Evolutionary conservation across 768 basidiomycete genomes (phyloP).

Genomic region (Lyophyllum semitale): DNA sequence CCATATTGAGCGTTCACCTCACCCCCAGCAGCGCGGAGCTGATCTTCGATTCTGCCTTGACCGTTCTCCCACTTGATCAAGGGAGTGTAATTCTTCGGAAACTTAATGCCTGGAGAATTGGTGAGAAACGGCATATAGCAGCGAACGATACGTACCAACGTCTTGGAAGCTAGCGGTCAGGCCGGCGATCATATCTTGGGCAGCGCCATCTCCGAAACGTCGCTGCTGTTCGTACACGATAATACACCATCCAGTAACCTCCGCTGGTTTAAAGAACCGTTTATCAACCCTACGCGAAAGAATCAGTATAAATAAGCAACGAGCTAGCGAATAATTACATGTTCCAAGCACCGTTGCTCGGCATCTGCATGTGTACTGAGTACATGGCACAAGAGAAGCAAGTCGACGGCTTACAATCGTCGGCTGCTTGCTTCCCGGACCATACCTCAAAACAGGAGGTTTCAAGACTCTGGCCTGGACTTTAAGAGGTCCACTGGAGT

Average conservation of each 20-base stretch:
- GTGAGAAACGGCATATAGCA: background rate
- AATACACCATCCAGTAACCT: slow-evolving; percentile 61
- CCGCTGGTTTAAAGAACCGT: slow-evolving; percentile 59
- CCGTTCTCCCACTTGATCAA: slow-evolving; percentile 58
- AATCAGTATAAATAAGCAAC: background rate
- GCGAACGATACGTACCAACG: slow-evolving; percentile 52
- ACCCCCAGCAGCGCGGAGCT: slow-evolving; percentile 53
- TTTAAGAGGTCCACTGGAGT: slow-evolving; percentile 50
- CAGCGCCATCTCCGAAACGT: slow-evolving; percentile 54
- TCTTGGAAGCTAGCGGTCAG: slow-evolving; percentile 48
- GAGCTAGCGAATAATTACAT: slow-evolving; percentile 47
- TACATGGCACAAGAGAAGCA: slow-evolving; percentile 2
- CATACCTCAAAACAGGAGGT: slow-evolving; percentile 70
- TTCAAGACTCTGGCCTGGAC: slow-evolving; percentile 64
- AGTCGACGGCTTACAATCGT: slow-evolving; percentile 50
- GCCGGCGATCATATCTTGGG: slow-evolving; percentile 55
- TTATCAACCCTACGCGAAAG: slow-evolving; percentile 63
- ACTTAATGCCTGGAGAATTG: slow-evolving; percentile 55
- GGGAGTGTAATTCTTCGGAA: slow-evolving; percentile 39
- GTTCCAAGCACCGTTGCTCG: slow-evolving; percentile 76
- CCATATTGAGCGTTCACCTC: slow-evolving; percentile 42
- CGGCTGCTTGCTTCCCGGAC: slow-evolving; percentile 51
- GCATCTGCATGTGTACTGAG: slow-evolving; percentile 39
- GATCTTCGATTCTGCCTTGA: slow-evolving; percentile 54
- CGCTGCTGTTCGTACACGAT: slow-evolving; percentile 64